Evolutionary conservation across 768 basidiomycete genomes (phyloP), one percentile per base, ranked within the genome.

Genomic region (Austroboletus eburneus): DNA sequence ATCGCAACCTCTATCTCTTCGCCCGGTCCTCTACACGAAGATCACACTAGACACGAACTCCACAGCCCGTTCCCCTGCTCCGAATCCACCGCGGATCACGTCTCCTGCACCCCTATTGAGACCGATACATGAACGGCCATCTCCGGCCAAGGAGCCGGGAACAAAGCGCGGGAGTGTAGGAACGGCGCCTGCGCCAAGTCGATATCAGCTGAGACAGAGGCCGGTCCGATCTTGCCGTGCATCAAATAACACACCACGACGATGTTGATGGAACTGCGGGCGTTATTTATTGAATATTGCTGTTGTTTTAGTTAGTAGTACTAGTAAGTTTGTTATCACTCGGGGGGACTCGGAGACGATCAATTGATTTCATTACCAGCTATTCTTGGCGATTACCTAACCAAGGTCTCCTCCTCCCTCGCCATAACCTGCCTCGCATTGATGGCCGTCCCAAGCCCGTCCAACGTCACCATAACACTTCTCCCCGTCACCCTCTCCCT

Each of bases 401-500:
- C 6, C 24, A 24, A 39, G 43, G 18, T 29, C 46, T 21, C 43
- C 47, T 17, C 34, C 51, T 47, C 55, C 37, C 50, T 43, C 24
- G n/a, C 42, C 43, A 36, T 30, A 36, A 46, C 46, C 42, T 32
- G 46, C 37, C 42, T 45, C 34, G 39, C 12, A 50, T 58, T 55
- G 56, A 66, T 67, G 61, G 51, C 57, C 30, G 50, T 47, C 50
- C 40, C 50, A 2, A 50, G 50, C 20, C 50, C 56, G 32, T 64
- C 58, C 57, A 66, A 68, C 48, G 68, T 71, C 55, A 87, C 87
- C 44, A 80, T 90, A 50, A 72, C 85, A 25, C 75, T 87, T 46
- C 83, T 88, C 57, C 83, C 84, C 22, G 76, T 81, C 40, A 75
- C 81, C 24, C 79, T 90, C 42, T 79, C 81, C 43, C 81, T 89